Base-by-base conservation (phyloP, 1,284 basidiomycete genomes). In the Rugosomyces carneus region DNA sequence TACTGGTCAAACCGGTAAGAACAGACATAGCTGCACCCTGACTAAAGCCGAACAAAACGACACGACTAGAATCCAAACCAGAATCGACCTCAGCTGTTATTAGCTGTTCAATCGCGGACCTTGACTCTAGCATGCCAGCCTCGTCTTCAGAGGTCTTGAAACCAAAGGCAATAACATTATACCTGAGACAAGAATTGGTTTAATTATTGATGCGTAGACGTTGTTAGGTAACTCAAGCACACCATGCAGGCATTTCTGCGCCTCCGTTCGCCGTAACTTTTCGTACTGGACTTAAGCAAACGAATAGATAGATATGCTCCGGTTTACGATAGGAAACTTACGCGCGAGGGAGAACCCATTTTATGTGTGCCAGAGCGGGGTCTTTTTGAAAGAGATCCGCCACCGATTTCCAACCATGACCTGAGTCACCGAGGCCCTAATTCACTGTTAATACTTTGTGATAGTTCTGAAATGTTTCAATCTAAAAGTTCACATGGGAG, bases 1-100 rank as follows among this genome's bases (percentile, higher is more conserved):
- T 76, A 6, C 71, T 73, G 0, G 81, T 84, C 36, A 94, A 64
- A 5, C 81, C 89, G 2, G 80, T 81, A 42, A 93, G 66, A 24
- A 92, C 69, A 3, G 81, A 74, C 70, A 93, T 83, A 13, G 83
- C 79, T 13, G 75, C 88, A 32, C 92, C 93, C 64, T 95, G 93
- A 49, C 81, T 86, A 68, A 95, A 96, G 1, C 93, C 93, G 26
- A 89, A 91, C 20, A 95, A 64, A n/a, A 93, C 72, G 52, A 88
- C 81, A 21, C 80, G 76, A 44, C 75, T 71, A 20, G 83, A 67
- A 4, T 80, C 73, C 42, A 85, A 78, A 21, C 89, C 90, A 11
- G 71, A 70, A 46, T 83, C 79, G 26, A 92, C 70, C 62, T 95
- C 93, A 2, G 74, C 71, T 13, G 78, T 73, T 57, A 96, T 82